Evolutionary conservation across 2,329 filamentous ascomycete species (phyloP), one percentile per base, ranked within the genome.

Genomic region (Ophiosphaerella korrae): DNA sequence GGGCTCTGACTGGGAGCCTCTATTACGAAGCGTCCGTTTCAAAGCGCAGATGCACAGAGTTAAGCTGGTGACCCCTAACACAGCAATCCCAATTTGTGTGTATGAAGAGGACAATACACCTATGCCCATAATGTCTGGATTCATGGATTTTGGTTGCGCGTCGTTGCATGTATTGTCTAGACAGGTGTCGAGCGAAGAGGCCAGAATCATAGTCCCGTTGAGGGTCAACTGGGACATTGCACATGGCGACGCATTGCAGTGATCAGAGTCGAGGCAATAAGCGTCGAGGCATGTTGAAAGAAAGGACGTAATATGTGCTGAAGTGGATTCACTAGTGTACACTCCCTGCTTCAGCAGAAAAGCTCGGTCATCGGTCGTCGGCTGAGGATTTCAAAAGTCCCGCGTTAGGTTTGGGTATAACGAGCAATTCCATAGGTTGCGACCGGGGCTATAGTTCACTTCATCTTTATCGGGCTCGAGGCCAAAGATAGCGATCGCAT

Each of bases 231-330:
- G 12, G 4, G 24, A 26, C 8, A 24, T 18, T 7, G 31, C 2
- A 7, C n/a, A 9, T n/a, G 37, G 42, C 2, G 21, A 6, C 12
- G 39, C 14, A 5, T 37, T 43, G 18, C 46, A 49, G 7, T 24
- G 12, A 9, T 37, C 33, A 14, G 40, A 37, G 14, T 42, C 37
- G 7, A 38, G 26, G 34, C 46, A 49, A 33, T 35, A 49, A 9
- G 46, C 46, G 8, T 14, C 32, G 13, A 49, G 39, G n/a, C 46
- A 49, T 21, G 39, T 49, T 12, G 46, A 43, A 13, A 49, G 14
- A 16, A 49, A 49, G 8, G 33, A 35, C 7, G 40, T 43, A 8
- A 49, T 40, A 8, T 42, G n/a, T 14, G 21, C 32, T 12, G 46
- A 43, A 2, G 39, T 43, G 1, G 12, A 6, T 7, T 32, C 9